Evolutionary conservation across 352 stramenopile species (phyloP).

Genomic region (Bremia lactucae): DNA sequence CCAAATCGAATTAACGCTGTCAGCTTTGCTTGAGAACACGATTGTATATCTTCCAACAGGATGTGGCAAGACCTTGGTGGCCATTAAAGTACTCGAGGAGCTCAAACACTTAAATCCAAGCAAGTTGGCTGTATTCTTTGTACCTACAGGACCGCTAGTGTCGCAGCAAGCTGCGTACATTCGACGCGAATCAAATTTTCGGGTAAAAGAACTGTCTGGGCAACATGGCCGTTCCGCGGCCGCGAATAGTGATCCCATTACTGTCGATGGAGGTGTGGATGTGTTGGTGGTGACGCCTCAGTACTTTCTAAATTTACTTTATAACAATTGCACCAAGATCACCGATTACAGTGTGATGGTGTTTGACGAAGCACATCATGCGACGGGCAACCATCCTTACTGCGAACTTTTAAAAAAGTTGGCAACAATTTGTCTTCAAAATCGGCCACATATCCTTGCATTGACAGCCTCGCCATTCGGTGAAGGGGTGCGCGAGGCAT

Average conservation of each 20-base stretch:
- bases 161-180: constrained; percentile 65
- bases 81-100: constrained; percentile 60
- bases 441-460: constrained; percentile 41
- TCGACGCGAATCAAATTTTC: constrained; percentile 49
- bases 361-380: constrained; percentile 77
- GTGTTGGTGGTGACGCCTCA: constrained; percentile 55
- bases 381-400: constrained; percentile 52
- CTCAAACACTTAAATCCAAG: constrained; percentile 49
- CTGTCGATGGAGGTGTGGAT: constrained; percentile 19
- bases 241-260: constrained; percentile 6
- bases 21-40: constrained; percentile 63
- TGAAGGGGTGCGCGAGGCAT: constrained; percentile 28
- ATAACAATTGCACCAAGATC: constrained; percentile 20
- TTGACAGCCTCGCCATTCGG: constrained; percentile 71
- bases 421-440: constrained; percentile 8
- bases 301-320: constrained; percentile 60
- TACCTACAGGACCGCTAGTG: constrained; percentile 63
- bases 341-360: constrained; percentile 61
- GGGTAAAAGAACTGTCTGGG: constrained; percentile 42
- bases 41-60: constrained; percentile 73
- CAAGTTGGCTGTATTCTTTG: constrained; percentile 52
- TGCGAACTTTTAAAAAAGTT: constrained; percentile 41
- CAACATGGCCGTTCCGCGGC: constrained; percentile 23
- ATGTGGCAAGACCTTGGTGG: constrained; percentile 67
- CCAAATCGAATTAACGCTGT: constrained; percentile 58